phyloP scores from a whole-genome alignment of 768 basidiomycete genomes.

The Boletus reticuloceps region DNA sequence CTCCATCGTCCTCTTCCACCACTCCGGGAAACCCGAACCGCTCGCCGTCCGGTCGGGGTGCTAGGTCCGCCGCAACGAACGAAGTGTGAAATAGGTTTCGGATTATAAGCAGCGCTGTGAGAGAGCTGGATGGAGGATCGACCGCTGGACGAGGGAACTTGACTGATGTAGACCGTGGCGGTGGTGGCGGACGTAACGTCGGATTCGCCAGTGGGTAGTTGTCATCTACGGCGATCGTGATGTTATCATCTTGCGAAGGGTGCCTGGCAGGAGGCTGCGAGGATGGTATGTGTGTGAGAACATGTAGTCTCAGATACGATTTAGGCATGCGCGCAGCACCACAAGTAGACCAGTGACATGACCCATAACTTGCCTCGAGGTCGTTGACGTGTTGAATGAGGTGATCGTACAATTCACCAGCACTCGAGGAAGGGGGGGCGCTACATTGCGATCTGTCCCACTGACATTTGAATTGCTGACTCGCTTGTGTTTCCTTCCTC shows the following conservation, averaged over 20 bases:
- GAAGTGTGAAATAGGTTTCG: constrained; percentile 81
- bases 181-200: constrained; percentile 67
- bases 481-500: constrained; percentile 53
- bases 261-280: constrained; percentile 53
- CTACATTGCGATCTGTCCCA: constrained; percentile 69
- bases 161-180: constrained; percentile 61
- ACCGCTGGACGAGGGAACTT: constrained; percentile 54
- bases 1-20: constrained; percentile 75
- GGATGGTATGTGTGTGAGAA: constrained; percentile 74
- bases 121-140: constrained; percentile 70
- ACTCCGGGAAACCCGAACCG: constrained; percentile 90
- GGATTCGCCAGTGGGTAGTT: constrained; percentile 60
- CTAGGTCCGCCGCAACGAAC: constrained; percentile 62
- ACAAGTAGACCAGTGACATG: constrained; percentile 78
- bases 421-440: constrained; percentile 44
- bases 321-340: constrained; percentile 44
- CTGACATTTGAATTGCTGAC: constrained; percentile 69
- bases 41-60: constrained; percentile 73
- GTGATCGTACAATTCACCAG: constrained; percentile 74
- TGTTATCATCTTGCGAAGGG: constrained; percentile 69
- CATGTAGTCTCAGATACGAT: constrained; percentile 57
- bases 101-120: constrained; percentile 79
- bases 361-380: constrained; percentile 40
- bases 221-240: constrained; percentile 62
- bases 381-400: constrained; percentile 55